Conservation (phyloP, 2,329 filamentous ascomycete genomes). For the Exserohilum turcica region DNA sequence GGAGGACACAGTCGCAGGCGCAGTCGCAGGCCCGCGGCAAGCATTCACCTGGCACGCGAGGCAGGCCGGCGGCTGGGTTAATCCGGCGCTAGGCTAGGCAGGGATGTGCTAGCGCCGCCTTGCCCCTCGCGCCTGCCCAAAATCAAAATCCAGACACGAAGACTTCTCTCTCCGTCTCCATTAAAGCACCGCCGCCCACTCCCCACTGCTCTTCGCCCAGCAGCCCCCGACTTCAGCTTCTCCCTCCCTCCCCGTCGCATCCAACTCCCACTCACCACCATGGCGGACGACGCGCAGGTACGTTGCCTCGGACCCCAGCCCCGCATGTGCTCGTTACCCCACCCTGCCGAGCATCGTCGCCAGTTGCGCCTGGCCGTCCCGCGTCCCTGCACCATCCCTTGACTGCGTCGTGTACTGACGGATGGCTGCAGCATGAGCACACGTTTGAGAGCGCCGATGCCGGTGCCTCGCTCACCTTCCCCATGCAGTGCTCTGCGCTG, state of each 20-base stretch:
- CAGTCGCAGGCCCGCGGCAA: not conserved
- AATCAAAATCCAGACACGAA: constrained; percentile 43
- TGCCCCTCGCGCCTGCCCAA: constrained; percentile 37
- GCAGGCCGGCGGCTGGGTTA: constrained; percentile 22
- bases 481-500: constrained; percentile 99
- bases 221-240: constrained; percentile 34
- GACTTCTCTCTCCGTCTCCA: constrained; percentile 40
- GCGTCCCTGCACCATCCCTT: constrained; percentile 3
- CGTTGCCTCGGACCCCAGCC: constrained; percentile 38
- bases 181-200: constrained; percentile 33
- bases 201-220: constrained; percentile 34
- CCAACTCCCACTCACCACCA: constrained; percentile 56
- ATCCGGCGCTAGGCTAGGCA: constrained; percentile 34
- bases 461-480: constrained; percentile 91
- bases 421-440: constrained; percentile 58
- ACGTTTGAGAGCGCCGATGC: constrained; percentile 94
- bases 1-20: not conserved
- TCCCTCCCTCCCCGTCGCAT: constrained; percentile 39
- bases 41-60: not conserved
- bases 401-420: constrained; percentile 23
- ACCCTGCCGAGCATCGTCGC: constrained; percentile 43
- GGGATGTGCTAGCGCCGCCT: constrained; percentile 29
- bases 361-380: constrained; percentile 37
- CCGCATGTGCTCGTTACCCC: constrained; percentile 43
- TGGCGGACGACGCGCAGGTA: constrained; percentile 69